phyloP scores from a whole-genome alignment of 345 rosid genomes.

The Salix purpurea region DNA sequence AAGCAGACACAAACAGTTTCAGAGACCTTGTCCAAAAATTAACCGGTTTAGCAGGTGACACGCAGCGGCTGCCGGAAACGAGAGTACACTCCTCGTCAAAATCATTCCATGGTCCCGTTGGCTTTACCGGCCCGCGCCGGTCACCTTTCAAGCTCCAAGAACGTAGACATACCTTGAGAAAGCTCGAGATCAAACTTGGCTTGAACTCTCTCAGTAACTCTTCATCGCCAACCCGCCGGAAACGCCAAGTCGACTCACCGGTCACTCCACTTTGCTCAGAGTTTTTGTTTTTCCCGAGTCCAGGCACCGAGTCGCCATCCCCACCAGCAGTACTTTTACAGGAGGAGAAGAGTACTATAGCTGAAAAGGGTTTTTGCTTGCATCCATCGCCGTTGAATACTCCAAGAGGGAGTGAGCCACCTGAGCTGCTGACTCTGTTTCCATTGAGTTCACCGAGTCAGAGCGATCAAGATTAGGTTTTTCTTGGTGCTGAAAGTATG shows the following conservation, averaged over 20 bases:
- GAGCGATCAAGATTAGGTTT: conserved; percentile 18
- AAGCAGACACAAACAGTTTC: conserved; percentile 42
- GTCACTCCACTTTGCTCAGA: conserved; percentile 39
- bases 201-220: conserved; percentile 14
- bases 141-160: conserved; percentile 49
- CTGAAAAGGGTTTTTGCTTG: conserved; percentile 20
- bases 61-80: conserved; percentile 11
- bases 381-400: conserved; percentile 24
- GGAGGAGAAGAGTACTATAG: conserved; percentile 28
- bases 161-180: conserved; percentile 38
- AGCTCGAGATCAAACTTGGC: conserved; percentile 45
- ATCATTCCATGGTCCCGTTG: conserved; percentile 8
- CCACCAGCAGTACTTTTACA: conserved; percentile 24
- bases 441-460: conserved; percentile 19
- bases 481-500: background rate
- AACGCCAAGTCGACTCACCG: conserved; percentile 18
- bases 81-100: conserved; percentile 16
- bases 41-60: conserved; percentile 34
- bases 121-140: conserved; percentile 31
- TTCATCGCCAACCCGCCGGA: background rate
- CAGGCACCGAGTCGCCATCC: conserved; percentile 30
- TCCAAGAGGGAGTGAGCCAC: conserved; percentile 21
- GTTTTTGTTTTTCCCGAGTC: conserved; percentile 22
- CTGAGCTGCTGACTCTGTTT: conserved; percentile 22
- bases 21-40: conserved; percentile 46